Evolutionary conservation across 257 asterid species (phyloP).

Genomic region (Paraleonurus japonicus): DNA sequence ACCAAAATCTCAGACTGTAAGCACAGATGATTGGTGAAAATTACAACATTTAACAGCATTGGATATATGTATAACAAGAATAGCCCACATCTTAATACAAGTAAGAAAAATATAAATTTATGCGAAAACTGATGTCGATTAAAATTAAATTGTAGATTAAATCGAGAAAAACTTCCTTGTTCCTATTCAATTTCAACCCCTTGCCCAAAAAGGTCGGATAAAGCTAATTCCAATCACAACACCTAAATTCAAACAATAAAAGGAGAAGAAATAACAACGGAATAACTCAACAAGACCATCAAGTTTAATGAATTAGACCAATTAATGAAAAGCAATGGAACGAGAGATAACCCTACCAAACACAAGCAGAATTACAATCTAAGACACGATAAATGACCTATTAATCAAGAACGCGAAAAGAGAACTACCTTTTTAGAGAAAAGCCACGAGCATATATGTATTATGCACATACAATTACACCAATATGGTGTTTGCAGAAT

Average conservation of each 20-base stretch:
- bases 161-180: background rate
- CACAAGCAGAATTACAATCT: background rate
- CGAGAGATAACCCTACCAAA: constrained; percentile 3
- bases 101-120: background rate
- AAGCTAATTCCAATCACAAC: background rate
- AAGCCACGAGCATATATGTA: constrained; percentile 18
- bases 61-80: background rate
- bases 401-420: constrained; percentile 7
- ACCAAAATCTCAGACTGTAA: constrained; percentile 18
- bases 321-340: background rate
- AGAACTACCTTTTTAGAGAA: constrained; percentile 9
- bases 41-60: background rate
- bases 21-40: background rate
- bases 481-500: background rate
- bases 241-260: background rate
- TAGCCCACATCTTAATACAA: background rate
- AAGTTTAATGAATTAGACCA: background rate
- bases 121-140: background rate
- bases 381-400: background rate
- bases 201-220: background rate
- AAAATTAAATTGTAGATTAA: background rate
- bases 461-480: background rate
- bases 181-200: background rate
- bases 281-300: background rate
- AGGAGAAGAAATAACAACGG: background rate